A percentile compares a stretch with the other conserved stretches of the same genome.
phyloP scores from a whole-genome alignment of 139 green algal species.

The Pedinophyceae sp. region DNA sequence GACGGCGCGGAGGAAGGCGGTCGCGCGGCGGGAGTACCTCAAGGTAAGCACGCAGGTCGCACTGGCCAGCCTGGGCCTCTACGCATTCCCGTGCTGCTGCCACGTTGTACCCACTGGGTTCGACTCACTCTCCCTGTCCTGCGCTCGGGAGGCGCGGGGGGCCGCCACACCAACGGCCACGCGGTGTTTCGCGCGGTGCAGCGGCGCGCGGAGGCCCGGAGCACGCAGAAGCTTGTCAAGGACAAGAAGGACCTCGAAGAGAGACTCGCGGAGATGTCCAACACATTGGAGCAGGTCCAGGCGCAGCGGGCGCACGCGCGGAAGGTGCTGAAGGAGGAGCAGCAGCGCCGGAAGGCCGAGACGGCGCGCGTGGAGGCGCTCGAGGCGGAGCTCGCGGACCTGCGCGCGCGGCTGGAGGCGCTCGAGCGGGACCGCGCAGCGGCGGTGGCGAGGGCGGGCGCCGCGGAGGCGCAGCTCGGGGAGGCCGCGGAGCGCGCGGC shows the following conservation, averaged over 20 bases:
- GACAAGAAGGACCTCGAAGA: conserved; percentile 78
- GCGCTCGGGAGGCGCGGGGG: too few relatives aligned
- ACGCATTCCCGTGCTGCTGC: too few relatives aligned
- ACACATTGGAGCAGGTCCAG: conserved; percentile 38
- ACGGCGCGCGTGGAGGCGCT: neutral
- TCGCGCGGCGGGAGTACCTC: neutral
- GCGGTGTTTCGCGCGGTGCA: too few relatives aligned
- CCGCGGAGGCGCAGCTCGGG: neutral
- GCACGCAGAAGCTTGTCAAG: conserved; percentile 64
- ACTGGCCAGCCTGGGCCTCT: too few relatives aligned
- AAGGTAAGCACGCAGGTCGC: too few relatives aligned
- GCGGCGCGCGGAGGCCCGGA: conserved; percentile 39
- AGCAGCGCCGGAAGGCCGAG: conserved; percentile 32
- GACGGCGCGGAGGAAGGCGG: neutral
- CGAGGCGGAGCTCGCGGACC: neutral
- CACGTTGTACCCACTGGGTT: too few relatives aligned
- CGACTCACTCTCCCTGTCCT: too few relatives aligned
- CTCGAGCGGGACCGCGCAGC: conserved; percentile 16
- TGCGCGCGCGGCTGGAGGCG: conserved; percentile 20
- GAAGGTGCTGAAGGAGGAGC: conserved; percentile 66
- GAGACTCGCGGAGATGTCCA: conserved; percentile 5
- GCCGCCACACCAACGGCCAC: too few relatives aligned
- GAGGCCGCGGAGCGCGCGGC: neutral
- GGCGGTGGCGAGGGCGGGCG: conserved; percentile 1
- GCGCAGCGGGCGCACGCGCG: conserved; percentile 56